Evolutionary conservation across 495 filamentous ascomycete genomes (phyloP).

Genomic region (Aspergillus conjunctus): DNA sequence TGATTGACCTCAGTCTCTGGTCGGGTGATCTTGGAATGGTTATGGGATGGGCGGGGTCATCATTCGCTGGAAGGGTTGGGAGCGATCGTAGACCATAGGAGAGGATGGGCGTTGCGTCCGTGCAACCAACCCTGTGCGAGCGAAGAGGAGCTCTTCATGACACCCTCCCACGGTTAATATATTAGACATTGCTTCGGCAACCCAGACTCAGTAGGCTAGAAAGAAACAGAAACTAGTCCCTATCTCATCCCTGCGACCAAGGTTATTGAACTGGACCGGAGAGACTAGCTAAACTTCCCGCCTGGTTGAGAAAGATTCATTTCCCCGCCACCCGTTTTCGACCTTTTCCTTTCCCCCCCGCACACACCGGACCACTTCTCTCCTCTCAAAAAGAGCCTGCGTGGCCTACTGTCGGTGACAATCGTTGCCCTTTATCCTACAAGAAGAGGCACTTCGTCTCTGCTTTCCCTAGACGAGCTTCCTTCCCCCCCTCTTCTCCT

Average conservation of each 20-base stretch:
- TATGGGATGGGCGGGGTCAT: constrained; percentile 10
- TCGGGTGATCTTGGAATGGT: constrained; percentile 24
- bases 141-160: not conserved
- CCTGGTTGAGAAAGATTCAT: constrained; percentile 7
- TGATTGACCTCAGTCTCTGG: constrained; percentile 11
- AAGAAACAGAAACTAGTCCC: constrained; percentile 2
- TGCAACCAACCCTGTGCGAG: constrained; percentile 13
- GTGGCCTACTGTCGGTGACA: not conserved
- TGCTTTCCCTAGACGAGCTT: not conserved
- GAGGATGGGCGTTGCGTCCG: constrained; percentile 11
- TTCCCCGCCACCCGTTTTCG: constrained; percentile 24
- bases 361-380: constrained; percentile 11
- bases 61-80: constrained; percentile 16
- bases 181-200: not conserved
- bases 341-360: constrained; percentile 9
- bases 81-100: not conserved
- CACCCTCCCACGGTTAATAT: not conserved
- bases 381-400: constrained; percentile 7
- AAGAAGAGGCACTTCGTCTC: not conserved
- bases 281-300: constrained; percentile 6
- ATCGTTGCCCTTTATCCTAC: not conserved
- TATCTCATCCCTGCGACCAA: not conserved
- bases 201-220: not conserved
- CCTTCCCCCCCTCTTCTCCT: not conserved
- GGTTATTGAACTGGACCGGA: not conserved